Evolutionary conservation across 108 stramenopile genomes (phyloP).

Genomic region (Phaeodactylum tricornutum): DNA sequence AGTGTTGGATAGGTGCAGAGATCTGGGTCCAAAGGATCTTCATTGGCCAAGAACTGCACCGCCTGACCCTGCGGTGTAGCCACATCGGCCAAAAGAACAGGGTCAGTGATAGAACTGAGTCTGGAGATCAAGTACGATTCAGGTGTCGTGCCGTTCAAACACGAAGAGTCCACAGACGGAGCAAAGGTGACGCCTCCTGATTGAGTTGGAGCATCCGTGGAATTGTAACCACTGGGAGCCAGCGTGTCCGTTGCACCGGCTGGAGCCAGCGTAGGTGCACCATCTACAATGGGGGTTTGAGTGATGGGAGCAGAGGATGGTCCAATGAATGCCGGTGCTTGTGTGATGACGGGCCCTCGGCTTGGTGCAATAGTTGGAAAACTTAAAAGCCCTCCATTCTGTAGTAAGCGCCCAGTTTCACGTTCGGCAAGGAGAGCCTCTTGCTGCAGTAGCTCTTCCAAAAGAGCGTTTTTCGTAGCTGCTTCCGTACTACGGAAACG

Average conservation of each 20-base stretch:
- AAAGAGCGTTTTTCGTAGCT: too few relatives aligned
- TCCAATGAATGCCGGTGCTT: background rate
- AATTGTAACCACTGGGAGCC: background rate
- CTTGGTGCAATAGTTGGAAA: too few relatives aligned
- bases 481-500: too few relatives aligned
- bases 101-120: conserved; percentile 1
- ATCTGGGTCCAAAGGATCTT: conserved; percentile 22
- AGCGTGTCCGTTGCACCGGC: background rate
- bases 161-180: background rate
- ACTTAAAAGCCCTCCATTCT: too few relatives aligned
- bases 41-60: conserved; percentile 23
- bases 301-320: background rate
- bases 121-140: conserved; percentile 5
- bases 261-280: background rate
- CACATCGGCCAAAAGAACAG: conserved; percentile 10
- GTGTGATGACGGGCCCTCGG: background rate
- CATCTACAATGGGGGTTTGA: background rate
- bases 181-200: background rate
- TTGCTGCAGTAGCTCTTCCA: too few relatives aligned
- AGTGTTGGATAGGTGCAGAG: conserved; percentile 30
- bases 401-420: too few relatives aligned
- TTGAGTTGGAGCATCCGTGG: background rate
- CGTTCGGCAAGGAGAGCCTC: too few relatives aligned
- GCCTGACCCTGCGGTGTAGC: conserved; percentile 40
- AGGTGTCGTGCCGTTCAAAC: conserved; percentile 6